These are phyloP conservation scores for Bryoglossum gracile DNA, from an alignment of 495 filamentous ascomycete genomes.

Conservation along the genomic window DNA sequence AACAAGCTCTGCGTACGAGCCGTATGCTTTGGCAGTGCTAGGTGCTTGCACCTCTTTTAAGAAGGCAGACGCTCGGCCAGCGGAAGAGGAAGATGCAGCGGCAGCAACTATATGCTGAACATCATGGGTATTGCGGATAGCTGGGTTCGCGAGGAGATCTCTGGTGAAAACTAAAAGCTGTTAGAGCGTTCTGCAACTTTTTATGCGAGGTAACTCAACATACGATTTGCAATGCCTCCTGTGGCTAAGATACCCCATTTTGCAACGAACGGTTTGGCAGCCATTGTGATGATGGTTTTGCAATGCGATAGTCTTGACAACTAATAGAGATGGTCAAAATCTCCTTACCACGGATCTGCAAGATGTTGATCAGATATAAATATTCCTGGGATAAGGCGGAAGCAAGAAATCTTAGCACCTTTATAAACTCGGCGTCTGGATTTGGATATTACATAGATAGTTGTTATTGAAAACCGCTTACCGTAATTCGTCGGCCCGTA, in stretches of 20 bases:
- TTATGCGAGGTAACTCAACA: slow-evolving; percentile 21
- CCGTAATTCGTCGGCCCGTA: no score
- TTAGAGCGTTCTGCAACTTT: no score
- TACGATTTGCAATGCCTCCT: slow-evolving; percentile 70
- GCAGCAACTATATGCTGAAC: slow-evolving; percentile 72
- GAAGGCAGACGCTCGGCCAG: slow-evolving; percentile 60
- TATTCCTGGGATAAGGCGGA: no score
- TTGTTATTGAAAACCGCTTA: no score
- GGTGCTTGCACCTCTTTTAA: slow-evolving; percentile 58
- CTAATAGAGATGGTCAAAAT: no score
- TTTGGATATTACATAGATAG: no score
- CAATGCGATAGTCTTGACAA: no score
- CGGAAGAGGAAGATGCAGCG: slow-evolving; percentile 73
- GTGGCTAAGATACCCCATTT: slow-evolving; percentile 83
- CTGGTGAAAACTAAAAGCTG: no score
- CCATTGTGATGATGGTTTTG: slow-evolving; percentile 8
- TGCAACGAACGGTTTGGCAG: slow-evolving; percentile 45
- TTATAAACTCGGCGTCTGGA: no score
- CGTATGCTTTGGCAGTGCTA: slow-evolving; percentile 61
- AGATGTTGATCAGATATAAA: no score
- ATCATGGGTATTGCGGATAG: slow-evolving; percentile 59
- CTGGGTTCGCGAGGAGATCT: slow-evolving; percentile 73
- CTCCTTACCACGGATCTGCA: no score
- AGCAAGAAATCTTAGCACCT: no score
- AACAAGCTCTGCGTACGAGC: slow-evolving; percentile 64